Evolutionary conservation across 78 protist species (phyloP).

Genomic region (Cavenderia fasciculata): DNA sequence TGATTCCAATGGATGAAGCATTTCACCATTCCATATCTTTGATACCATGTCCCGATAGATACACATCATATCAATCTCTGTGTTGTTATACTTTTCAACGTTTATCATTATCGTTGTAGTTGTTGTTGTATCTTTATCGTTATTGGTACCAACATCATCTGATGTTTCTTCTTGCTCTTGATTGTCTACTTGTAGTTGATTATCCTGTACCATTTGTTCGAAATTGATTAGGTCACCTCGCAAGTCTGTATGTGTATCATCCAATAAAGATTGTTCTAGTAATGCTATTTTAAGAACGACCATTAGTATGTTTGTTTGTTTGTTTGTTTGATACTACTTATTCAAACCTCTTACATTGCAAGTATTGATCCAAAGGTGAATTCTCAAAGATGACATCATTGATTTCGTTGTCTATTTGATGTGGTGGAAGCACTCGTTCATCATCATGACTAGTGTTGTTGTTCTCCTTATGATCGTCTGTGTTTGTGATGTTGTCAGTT

Average conservation of each 20-base stretch:
- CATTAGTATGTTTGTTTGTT: neutral
- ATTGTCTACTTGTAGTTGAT: neutral
- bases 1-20: slow-evolving; percentile 21
- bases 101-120: neutral
- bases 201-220: neutral
- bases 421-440: too few relatives aligned
- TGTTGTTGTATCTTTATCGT: neutral
- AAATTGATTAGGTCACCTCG: neutral
- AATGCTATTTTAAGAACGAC: neutral
- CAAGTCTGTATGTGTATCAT: neutral
- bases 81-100: neutral
- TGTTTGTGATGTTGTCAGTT: too few relatives aligned
- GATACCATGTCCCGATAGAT: neutral
- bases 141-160: neutral
- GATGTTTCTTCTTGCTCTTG: too few relatives aligned
- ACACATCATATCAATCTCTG: neutral
- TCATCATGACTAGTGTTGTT: too few relatives aligned
- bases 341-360: slow-evolving; percentile 1
- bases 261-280: slow-evolving; percentile 12
- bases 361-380: slow-evolving; percentile 39
- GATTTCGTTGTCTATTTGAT: neutral
- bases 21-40: slow-evolving; percentile 7
- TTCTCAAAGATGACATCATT: slow-evolving; percentile 19
- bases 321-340: neutral
- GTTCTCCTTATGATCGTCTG: too few relatives aligned